phyloP scores from a whole-genome alignment of 345 rosid genomes.

The Gossypium stocksii region DNA sequence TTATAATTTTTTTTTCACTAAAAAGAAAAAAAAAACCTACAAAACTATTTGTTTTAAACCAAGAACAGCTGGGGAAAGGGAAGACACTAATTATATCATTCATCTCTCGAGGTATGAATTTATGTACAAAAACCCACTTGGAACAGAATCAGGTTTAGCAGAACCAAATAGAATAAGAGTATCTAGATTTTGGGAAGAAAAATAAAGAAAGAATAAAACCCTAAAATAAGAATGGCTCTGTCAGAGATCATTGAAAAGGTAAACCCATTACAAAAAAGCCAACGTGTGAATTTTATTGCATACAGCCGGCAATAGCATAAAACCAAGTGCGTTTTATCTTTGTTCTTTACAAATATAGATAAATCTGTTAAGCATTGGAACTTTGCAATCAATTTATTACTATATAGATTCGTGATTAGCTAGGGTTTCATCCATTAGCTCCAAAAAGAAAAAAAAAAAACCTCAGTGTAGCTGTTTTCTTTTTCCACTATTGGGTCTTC shows the following conservation, averaged over 20 bases:
- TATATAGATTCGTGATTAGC: slow-evolving; percentile 6
- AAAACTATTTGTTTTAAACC: neutral
- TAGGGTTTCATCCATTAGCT: neutral
- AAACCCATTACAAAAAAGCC: neutral
- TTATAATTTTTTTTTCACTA: neutral
- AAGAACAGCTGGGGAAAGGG: slow-evolving; percentile 22
- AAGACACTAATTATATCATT: slow-evolving; percentile 14
- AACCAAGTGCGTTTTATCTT: neutral
- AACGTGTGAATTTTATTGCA: neutral
- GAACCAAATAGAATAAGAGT: slow-evolving; percentile 1
- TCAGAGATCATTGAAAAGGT: slow-evolving; percentile 17
- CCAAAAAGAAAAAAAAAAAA: neutral
- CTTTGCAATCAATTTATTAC: neutral
- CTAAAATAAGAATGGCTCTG: slow-evolving; percentile 22
- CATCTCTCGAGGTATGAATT: slow-evolving; percentile 27
- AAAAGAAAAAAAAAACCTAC: neutral
- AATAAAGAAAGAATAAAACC: slow-evolving; percentile 7
- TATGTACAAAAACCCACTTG: slow-evolving; percentile 7
- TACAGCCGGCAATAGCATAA: neutral
- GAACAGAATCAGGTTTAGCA: slow-evolving; percentile 10
- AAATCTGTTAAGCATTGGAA: neutral
- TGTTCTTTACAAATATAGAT: neutral
- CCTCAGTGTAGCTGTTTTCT: neutral
- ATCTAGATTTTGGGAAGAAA: slow-evolving; percentile 17
- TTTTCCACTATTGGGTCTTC: neutral